Conservation (phyloP, 2,329 filamentous ascomycete genomes). For the Sclerotiophoma versabilis region DNA sequence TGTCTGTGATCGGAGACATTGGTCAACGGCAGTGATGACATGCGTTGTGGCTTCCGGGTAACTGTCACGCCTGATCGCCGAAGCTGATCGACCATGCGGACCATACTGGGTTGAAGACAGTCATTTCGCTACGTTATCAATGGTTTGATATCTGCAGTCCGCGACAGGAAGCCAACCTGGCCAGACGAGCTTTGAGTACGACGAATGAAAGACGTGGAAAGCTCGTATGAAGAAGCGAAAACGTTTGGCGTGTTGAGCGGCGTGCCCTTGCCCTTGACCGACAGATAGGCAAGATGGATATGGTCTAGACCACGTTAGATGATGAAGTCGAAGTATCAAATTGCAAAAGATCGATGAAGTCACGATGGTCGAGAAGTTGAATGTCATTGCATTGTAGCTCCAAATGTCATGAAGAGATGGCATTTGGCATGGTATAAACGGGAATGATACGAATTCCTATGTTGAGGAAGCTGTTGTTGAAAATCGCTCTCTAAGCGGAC, state of each 20-base stretch:
- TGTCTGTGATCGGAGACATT: background rate
- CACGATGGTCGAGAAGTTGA: background rate
- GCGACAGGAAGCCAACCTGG: background rate
- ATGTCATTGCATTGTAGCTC: background rate
- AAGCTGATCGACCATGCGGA: background rate
- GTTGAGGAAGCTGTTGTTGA: background rate
- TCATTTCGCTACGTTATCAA: slow-evolving; percentile 7
- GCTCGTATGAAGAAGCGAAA: slow-evolving; percentile 1
- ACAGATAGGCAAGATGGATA: background rate
- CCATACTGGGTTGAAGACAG: background rate
- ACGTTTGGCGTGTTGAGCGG: background rate
- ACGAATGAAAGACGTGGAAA: background rate
- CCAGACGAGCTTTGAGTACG: background rate
- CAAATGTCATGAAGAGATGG: slow-evolving; percentile 3
- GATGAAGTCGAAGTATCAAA: background rate
- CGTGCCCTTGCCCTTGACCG: background rate
- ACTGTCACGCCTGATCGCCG: background rate
- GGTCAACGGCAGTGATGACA: background rate
- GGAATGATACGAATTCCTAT: background rate
- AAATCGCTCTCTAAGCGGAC: slow-evolving; percentile 28
- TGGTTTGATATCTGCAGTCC: background rate
- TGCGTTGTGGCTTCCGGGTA: background rate
- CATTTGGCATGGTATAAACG: slow-evolving; percentile 5
- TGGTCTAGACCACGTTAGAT: slow-evolving; percentile 4
- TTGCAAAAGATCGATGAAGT: background rate